Percentiles rank a stretch among this genome's conserved stretches.
These are phyloP conservation scores for Lactifluus piperatus DNA, from an alignment of 768 basidiomycete species.

Conservation along the genomic window DNA sequence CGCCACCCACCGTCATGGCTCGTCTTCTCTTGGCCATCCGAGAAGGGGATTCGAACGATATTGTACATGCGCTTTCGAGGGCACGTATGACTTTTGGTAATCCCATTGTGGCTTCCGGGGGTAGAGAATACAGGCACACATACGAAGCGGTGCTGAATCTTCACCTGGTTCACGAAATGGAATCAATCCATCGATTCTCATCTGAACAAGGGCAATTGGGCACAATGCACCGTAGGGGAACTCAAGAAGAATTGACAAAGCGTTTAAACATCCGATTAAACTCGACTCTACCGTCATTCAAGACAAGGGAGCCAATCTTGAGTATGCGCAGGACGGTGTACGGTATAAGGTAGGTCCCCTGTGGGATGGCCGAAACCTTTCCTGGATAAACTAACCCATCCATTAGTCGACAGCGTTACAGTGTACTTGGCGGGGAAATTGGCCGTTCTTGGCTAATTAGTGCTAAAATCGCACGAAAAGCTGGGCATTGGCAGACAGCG, in stretches of 20 bases:
- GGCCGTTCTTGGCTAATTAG: conserved; percentile 85
- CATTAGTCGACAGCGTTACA: conserved; percentile 8
- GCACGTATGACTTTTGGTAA: conserved; percentile 70
- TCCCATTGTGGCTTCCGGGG: conserved; percentile 74
- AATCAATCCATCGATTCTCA: conserved; percentile 47
- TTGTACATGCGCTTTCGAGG: conserved; percentile 43
- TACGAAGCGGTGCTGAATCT: conserved; percentile 83
- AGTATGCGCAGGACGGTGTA: conserved; percentile 87
- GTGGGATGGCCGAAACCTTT: neutral
- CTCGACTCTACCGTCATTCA: conserved; percentile 78
- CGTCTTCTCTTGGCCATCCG: conserved; percentile 76
- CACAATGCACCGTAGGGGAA: conserved; percentile 29
- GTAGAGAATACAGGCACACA: conserved; percentile 72
- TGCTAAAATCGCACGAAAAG: conserved; percentile 94
- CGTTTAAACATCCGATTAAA: conserved; percentile 59
- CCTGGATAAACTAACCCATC: neutral
- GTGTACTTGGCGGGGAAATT: conserved; percentile 30
- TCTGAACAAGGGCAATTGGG: conserved; percentile 30
- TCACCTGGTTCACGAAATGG: conserved; percentile 81
- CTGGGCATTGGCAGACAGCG: conserved; percentile 91
- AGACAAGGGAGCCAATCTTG: conserved; percentile 78
- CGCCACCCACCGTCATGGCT: conserved; percentile 65
- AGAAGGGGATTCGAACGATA: conserved; percentile 36
- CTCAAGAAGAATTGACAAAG: conserved; percentile 37
- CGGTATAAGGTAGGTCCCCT: conserved; percentile 39